Conservation (phyloP, 345 rosid species). For the Rhodomyrtus tomentosa region DNA sequence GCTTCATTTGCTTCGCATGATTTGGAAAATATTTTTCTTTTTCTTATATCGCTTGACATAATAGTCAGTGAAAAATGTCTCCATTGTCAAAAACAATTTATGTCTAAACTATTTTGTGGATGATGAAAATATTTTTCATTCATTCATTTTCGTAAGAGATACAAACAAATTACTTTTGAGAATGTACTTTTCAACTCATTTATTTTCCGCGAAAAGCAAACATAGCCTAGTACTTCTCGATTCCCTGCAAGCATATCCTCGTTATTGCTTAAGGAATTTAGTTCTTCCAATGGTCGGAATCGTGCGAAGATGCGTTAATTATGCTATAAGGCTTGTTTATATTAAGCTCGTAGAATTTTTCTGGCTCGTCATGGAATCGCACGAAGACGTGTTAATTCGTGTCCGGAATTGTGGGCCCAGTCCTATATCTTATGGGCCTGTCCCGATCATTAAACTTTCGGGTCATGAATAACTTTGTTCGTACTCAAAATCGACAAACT, state of each 20-base stretch:
- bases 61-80: too few relatives aligned
- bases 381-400: background rate
- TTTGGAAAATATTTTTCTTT: background rate
- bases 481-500: background rate
- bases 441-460: background rate
- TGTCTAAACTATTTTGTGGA: background rate
- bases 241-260: background rate
- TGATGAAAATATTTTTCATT: background rate
- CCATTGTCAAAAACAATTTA: too few relatives aligned
- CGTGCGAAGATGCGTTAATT: too few relatives aligned
- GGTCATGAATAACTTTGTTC: background rate
- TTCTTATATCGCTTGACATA: background rate
- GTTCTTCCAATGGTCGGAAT: background rate
- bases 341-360: background rate
- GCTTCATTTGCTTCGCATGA: too few relatives aligned
- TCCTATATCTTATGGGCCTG: background rate
- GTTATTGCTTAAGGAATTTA: background rate
- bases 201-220: fast-evolving
- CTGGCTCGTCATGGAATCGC: background rate
- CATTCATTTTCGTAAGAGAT: background rate
- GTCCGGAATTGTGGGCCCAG: background rate
- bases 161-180: background rate
- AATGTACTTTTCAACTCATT: fast-evolving
- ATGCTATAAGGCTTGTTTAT: fast-evolving
- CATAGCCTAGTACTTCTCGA: background rate